Base-by-base conservation (phyloP, 139 green algal genomes). In the Haematococcus lacustris region DNA sequence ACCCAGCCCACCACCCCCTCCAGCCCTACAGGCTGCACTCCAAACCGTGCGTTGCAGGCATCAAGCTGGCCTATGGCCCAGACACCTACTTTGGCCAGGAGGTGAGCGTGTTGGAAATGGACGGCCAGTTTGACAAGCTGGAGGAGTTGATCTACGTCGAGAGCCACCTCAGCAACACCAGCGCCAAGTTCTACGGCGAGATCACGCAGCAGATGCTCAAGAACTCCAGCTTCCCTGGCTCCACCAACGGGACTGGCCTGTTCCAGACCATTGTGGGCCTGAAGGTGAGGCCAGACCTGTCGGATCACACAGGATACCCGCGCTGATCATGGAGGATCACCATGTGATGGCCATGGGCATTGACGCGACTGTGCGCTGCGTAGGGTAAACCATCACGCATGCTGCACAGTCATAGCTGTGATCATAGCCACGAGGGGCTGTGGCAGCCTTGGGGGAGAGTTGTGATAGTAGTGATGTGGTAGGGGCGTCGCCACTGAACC, bases 61-160 rank as follows among this genome's bases (percentile, higher is more conserved):
- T 93, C 82, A 96, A 94, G 89, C 88, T 97, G 78, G 90, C 84
- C 80, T 97, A 97, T 76, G 92, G 92, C 82, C 92, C 92, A 28
- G 92, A 97, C 86, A 97, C 90, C 71, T 99, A 92, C 90, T 98
- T 93, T 76, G 64, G 64, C 64, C 64, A 70, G 74, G 67, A 79
- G 74, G 89, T 95, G 53, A 93, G 82, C 53, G 94, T 98, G 5
- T 81, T 98, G 71, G 94, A 98, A 85, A 97, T 98, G 93, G 93
- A 97, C 73, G 94, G 92, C 72, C 89, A 97, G 85, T 99, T 99
- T 78, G 95, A 99, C 87, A 98, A 98, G 89, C 89, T 99, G 51
- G 95, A 99, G 91, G 96, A 99, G 92, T 92, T 99, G 38, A 99
- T 99, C 90, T 99, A 99, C 82, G 93, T 99, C 63, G 96, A 99